Evolutionary conservation across 2,329 filamentous ascomycete genomes (phyloP).

Genomic region (Madurella fahalii): DNA sequence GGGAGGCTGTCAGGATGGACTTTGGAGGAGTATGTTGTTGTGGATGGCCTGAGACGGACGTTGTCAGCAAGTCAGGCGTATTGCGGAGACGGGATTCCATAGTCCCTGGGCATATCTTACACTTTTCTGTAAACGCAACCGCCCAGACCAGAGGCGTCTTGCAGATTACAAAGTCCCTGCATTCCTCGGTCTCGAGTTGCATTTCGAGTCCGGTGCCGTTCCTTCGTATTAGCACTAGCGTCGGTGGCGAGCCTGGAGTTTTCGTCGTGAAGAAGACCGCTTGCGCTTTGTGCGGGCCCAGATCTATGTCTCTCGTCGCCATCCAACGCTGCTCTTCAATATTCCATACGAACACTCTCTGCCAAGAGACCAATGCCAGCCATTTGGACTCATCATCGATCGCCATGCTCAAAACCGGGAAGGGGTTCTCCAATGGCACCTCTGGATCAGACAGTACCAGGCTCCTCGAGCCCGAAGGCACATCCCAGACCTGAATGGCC

Average conservation of each 20-base stretch:
- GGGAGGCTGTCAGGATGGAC: slow-evolving; percentile 47
- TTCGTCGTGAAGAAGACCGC: slow-evolving; percentile 59
- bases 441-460: slow-evolving; percentile 41
- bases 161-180: slow-evolving; percentile 46
- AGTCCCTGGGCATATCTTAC: slow-evolving; percentile 31
- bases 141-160: slow-evolving; percentile 50
- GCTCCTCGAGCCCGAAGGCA: slow-evolving; percentile 42
- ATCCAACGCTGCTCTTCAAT: slow-evolving; percentile 55
- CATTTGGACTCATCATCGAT: slow-evolving; percentile 62
- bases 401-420: slow-evolving; percentile 59
- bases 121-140: slow-evolving; percentile 42
- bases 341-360: slow-evolving; percentile 60
- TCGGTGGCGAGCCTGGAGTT: slow-evolving; percentile 35
- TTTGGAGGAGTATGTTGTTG: slow-evolving; percentile 24
- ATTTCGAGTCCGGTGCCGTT: slow-evolving; percentile 62
- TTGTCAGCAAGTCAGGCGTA: background rate
- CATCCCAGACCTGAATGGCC: slow-evolving; percentile 62
- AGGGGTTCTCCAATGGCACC: slow-evolving; percentile 39
- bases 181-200: slow-evolving; percentile 41
- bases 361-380: slow-evolving; percentile 61
- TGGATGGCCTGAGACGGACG: slow-evolving; percentile 15
- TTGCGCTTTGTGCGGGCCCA: slow-evolving; percentile 55
- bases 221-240: slow-evolving; percentile 58
- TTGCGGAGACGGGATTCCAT: background rate
- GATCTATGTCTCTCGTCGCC: slow-evolving; percentile 49